Conservation (phyloP, 2,329 filamentous ascomycete species). For the Hortaea werneckii region DNA sequence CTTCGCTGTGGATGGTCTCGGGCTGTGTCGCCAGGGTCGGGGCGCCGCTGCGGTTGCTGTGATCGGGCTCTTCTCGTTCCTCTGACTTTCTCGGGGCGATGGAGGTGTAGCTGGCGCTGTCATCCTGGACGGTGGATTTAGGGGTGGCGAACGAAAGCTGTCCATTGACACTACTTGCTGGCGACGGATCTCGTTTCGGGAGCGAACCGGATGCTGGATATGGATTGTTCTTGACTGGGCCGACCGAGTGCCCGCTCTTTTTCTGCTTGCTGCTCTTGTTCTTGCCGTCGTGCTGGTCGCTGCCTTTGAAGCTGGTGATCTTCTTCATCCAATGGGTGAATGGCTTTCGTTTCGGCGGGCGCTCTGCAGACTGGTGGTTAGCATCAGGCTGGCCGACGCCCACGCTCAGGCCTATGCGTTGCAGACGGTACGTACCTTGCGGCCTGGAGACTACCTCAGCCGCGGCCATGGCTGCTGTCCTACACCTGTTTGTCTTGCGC, state of each 20-base stretch:
- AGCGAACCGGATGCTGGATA: slow-evolving; percentile 70
- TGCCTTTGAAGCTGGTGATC: slow-evolving; percentile 76
- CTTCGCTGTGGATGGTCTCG: slow-evolving; percentile 64
- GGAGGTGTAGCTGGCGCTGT: slow-evolving; percentile 46
- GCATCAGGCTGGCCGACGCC: background rate
- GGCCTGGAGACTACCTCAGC: slow-evolving; percentile 34
- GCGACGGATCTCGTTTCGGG: slow-evolving; percentile 41
- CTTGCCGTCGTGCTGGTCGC: slow-evolving; percentile 34
- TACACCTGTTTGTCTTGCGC: too few species aligned
- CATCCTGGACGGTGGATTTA: slow-evolving; percentile 39
- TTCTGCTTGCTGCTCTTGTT: slow-evolving; percentile 27
- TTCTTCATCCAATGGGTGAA: slow-evolving; percentile 94
- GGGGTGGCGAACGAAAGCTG: slow-evolving; percentile 43
- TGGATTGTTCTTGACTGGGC: slow-evolving; percentile 67
- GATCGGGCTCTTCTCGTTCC: slow-evolving; percentile 45
- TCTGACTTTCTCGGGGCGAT: slow-evolving; percentile 41
- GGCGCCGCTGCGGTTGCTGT: slow-evolving; percentile 62
- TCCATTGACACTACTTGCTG: slow-evolving; percentile 32
- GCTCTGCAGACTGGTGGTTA: slow-evolving; percentile 42
- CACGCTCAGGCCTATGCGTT: too few species aligned
- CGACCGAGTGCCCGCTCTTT: slow-evolving; percentile 40
- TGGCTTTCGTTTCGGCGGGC: slow-evolving; percentile 65
- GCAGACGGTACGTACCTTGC: slow-evolving; percentile 25
- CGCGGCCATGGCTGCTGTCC: slow-evolving; percentile 28
- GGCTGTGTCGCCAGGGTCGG: slow-evolving; percentile 77